phyloP scores from a whole-genome alignment of 2,329 filamentous ascomycete species.

The Alternaria arbusti region DNA sequence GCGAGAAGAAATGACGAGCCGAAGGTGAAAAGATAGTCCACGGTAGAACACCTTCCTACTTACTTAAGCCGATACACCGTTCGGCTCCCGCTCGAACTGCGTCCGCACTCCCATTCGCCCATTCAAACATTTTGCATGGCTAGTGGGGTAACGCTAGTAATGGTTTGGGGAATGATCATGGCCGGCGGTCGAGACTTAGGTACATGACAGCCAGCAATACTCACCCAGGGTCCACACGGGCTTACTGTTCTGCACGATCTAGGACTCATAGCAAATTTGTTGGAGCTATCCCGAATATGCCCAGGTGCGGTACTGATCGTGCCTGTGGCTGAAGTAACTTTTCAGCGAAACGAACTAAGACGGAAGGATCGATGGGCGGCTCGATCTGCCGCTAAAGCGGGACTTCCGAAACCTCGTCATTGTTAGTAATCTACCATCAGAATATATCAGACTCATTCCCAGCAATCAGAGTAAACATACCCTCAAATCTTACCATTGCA shows the following conservation, averaged over 20 bases:
- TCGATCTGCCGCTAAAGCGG: slow-evolving; percentile 18
- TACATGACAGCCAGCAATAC: neutral
- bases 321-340: slow-evolving; percentile 1
- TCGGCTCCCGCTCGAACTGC: slow-evolving; percentile 5
- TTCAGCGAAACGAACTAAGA: neutral
- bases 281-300: neutral
- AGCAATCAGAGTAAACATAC: slow-evolving; percentile 1
- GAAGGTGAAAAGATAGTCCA: neutral
- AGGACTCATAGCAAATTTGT: slow-evolving; percentile 3
- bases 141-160: slow-evolving; percentile 32
- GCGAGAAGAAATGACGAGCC: slow-evolving; percentile 14
- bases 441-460: slow-evolving; percentile 2
- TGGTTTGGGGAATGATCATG: slow-evolving; percentile 17
- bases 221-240: slow-evolving; percentile 6
- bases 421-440: slow-evolving; percentile 15
- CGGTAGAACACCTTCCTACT: neutral
- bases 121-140: slow-evolving; percentile 16
- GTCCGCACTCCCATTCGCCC: slow-evolving; percentile 17
- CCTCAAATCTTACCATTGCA: neutral
- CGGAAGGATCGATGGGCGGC: neutral
- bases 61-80: slow-evolving; percentile 27
- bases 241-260: neutral
- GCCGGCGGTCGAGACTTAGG: slow-evolving; percentile 2
- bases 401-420: slow-evolving; percentile 16
- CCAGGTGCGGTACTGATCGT: neutral